Base-by-base conservation (phyloP, 164 flowering plant genomes). In the Stephania cephalantha region DNA sequence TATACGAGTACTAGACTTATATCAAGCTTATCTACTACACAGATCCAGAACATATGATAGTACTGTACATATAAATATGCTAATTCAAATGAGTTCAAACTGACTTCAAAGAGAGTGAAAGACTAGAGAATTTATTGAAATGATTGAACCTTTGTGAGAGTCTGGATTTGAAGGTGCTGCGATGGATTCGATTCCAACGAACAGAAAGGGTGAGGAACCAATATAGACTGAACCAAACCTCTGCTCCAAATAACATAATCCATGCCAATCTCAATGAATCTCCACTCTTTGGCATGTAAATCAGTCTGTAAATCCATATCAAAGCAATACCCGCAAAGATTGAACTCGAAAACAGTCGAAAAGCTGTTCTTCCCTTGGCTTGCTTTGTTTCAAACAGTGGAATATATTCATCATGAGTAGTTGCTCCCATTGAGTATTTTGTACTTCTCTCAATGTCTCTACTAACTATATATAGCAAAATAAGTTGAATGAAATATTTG, bases 211-310 rank as follows among this genome's bases (percentile, higher is more conserved):
- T 77, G 45, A 85, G 2, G 7, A 87, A 3, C 85, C 87, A 85
- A 42, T 84, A 85, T 12, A 85, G 66, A 74, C 78, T 52, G 76
- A 85, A 83, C 86, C 87, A 84, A 6, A 85, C 61, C 58, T 87
- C 90, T 0, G 87, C 74, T 1, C 13, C 18, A 69, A 78, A 82
- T 76, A 84, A 10, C 46, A 81, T 82, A 6, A 79, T 58, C 87
- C 88, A 82, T 42, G 71, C 75, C 84, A 78, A 85, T 71, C 75
- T 79, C 72, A 63, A 70, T 71, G 55, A 50, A 50, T 20, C 69
- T 44, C 22, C 68, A 58, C 9, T n/a, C 11, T 7, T 6, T 7
- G 85, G 84, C 18, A 77, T 8, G 66, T 82, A 67, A 18, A 35
- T 82, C 25, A 68, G 17, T 72, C 88, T 84, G 53, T 84, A 84